phyloP scores from a whole-genome alignment of 345 rosid genomes.

The Heritiera littoralis region DNA sequence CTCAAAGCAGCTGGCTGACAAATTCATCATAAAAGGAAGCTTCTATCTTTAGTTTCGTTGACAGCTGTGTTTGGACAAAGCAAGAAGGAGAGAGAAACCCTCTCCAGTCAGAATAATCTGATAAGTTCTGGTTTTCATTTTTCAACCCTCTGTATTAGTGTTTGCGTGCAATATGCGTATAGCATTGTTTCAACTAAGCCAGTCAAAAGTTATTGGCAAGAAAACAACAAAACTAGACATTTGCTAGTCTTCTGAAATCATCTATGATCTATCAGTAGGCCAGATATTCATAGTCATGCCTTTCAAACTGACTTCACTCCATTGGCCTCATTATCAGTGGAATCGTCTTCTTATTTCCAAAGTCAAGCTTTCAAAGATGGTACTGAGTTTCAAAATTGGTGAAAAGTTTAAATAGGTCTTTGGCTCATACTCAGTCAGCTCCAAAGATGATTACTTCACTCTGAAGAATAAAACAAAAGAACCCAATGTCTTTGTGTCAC shows the following conservation, averaged over 20 bases:
- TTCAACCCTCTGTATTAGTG: background rate
- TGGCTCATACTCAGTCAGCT: background rate
- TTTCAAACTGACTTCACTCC: slow-evolving; percentile 1
- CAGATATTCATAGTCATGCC: background rate
- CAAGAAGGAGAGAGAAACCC: too few species aligned
- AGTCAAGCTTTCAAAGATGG: slow-evolving; percentile 6
- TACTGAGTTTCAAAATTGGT: background rate
- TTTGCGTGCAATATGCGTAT: background rate
- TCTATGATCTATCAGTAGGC: background rate
- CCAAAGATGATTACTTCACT: background rate
- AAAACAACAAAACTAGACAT: background rate
- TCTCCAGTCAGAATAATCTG: too few species aligned
- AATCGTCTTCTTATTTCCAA: slow-evolving; percentile 1
- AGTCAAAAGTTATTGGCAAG: background rate
- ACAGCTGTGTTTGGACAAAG: too few species aligned
- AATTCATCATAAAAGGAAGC: background rate
- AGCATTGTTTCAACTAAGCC: background rate
- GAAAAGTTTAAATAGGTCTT: background rate
- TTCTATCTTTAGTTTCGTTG: background rate
- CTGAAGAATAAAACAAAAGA: background rate
- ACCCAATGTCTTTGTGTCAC: background rate
- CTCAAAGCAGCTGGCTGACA: background rate
- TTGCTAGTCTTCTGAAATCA: slow-evolving; percentile 5
- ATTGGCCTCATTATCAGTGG: slow-evolving; percentile 6
- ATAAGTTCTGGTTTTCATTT: background rate